A percentile compares a stretch with the other conserved stretches of the same genome.
phyloP scores from a whole-genome alignment of 331 rosid species.

The Erythrophleum ivorense region DNA sequence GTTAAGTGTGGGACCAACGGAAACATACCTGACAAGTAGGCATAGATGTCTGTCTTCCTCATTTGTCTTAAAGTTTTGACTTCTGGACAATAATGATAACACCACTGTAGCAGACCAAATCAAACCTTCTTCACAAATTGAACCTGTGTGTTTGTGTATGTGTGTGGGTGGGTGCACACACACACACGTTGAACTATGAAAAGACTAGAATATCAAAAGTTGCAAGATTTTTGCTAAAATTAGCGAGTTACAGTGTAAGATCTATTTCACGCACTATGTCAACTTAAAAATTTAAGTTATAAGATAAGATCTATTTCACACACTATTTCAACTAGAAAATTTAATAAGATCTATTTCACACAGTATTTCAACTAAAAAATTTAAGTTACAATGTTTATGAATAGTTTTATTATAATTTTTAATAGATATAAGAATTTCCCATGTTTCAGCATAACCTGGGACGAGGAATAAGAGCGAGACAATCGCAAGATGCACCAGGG shows the following conservation, averaged over 20 bases:
- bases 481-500: constrained; percentile 45
- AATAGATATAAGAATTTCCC: neutral
- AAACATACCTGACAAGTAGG: neutral
- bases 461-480: constrained; percentile 47
- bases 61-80: neutral
- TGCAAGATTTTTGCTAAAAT: no score
- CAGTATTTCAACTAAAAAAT: no score
- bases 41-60: neutral
- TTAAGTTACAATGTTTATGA: neutral
- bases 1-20: neutral
- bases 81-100: neutral
- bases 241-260: no score
- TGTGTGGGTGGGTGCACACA: neutral
- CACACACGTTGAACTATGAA: neutral
- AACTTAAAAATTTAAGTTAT: no score
- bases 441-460: constrained; percentile 48
- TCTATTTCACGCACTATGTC: no score
- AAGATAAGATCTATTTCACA: no score
- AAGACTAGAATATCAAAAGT: no score
- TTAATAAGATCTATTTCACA: no score
- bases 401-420: neutral
- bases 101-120: neutral
- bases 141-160: no score
- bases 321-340: no score
- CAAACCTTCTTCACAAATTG: neutral